phyloP scores from a whole-genome alignment of 257 asterid genomes.

The Solanum piurae region DNA sequence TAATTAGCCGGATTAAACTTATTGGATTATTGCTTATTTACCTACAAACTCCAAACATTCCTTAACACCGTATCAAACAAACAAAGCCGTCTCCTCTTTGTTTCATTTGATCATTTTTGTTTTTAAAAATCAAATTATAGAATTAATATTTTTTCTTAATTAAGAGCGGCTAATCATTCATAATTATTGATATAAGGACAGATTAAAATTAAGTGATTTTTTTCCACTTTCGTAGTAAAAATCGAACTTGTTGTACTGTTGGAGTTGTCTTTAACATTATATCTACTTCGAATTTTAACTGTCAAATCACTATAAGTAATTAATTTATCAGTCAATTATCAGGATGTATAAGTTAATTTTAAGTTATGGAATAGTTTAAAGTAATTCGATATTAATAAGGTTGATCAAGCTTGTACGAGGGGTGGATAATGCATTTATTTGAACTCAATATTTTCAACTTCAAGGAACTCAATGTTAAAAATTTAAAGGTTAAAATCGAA shows the following conservation, averaged over 20 bases:
- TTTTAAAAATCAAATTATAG: background rate
- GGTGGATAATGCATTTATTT: background rate
- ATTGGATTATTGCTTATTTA: conserved; percentile 17
- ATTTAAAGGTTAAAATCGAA: background rate
- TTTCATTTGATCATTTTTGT: background rate
- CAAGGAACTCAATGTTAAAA: background rate
- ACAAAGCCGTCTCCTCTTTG: conserved; percentile 23
- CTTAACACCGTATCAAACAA: conserved; percentile 30
- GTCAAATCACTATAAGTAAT: background rate
- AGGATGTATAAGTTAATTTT: background rate
- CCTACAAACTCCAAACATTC: conserved; percentile 19
- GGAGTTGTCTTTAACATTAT: background rate
- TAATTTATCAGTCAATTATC: background rate
- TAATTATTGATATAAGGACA: background rate
- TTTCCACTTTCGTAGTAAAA: background rate
- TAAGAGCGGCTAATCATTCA: conserved; percentile 1
- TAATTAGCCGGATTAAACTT: conserved; percentile 15
- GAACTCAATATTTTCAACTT: background rate
- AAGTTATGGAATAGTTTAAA: background rate
- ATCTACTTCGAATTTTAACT: background rate
- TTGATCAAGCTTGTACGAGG: background rate
- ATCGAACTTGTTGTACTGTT: background rate
- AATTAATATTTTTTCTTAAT: background rate
- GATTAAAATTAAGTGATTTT: background rate
- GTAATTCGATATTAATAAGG: background rate